Conservation (phyloP, 352 stramenopile species). For the Saprolegnia diclina region DNA sequence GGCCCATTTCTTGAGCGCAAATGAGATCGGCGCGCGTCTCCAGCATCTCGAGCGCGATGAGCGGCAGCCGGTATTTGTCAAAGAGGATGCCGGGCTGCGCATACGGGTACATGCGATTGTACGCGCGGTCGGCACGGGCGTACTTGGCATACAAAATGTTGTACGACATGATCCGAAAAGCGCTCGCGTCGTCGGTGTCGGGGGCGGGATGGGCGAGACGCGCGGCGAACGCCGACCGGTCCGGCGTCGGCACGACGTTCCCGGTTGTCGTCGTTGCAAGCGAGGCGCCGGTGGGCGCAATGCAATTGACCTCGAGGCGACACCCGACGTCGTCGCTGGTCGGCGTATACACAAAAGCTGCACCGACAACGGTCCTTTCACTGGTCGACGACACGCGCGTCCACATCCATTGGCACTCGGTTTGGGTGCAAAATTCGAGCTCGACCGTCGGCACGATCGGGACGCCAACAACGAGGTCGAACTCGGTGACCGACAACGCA, state of each 20-base stretch:
- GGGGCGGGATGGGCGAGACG: slow-evolving; percentile 30
- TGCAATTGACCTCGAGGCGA: slow-evolving; percentile 52
- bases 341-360: slow-evolving; percentile 38
- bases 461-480: slow-evolving; percentile 30
- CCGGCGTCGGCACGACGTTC: slow-evolving; percentile 29
- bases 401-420: slow-evolving; percentile 65
- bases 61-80: slow-evolving; percentile 66
- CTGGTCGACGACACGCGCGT: slow-evolving; percentile 33
- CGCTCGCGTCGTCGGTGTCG: slow-evolving; percentile 26
- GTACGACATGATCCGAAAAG: slow-evolving; percentile 75
- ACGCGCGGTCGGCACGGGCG: slow-evolving; percentile 45
- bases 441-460: slow-evolving; percentile 42
- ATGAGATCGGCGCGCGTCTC: slow-evolving; percentile 57
- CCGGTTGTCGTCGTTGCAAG: neutral
- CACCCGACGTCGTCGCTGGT: slow-evolving; percentile 38
- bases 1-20: slow-evolving; percentile 71
- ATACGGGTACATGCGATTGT: slow-evolving; percentile 61
- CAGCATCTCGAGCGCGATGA: slow-evolving; percentile 66
- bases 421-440: slow-evolving; percentile 53
- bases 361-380: slow-evolving; percentile 26
- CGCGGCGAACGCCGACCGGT: slow-evolving; percentile 46
- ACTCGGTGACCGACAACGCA: slow-evolving; percentile 35
- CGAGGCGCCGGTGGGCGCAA: slow-evolving; percentile 34
- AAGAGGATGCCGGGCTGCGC: slow-evolving; percentile 38
- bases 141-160: slow-evolving; percentile 77